Evolutionary conservation across 345 rosid genomes (phyloP).

Genomic region (Pelargonium nanum): DNA sequence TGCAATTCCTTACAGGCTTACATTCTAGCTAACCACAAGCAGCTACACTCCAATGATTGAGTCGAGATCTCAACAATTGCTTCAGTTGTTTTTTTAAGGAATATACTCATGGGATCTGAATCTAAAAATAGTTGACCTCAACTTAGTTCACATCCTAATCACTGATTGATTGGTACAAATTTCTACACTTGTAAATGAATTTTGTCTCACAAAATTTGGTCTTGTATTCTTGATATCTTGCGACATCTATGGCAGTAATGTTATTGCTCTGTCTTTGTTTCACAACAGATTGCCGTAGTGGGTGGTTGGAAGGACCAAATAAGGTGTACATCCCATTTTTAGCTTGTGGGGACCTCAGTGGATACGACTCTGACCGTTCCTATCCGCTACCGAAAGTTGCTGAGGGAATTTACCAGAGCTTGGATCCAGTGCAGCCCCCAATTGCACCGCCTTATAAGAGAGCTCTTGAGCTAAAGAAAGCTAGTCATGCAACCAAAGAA

Average conservation of each 20-base stretch:
- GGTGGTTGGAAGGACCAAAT: slow-evolving; percentile 83
- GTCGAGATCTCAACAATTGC: too few species aligned
- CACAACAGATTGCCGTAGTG: slow-evolving; percentile 74
- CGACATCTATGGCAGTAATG: background rate
- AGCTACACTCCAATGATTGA: too few species aligned
- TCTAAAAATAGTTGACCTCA: too few species aligned
- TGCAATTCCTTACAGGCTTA: too few species aligned
- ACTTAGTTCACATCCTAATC: too few species aligned
- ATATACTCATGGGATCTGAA: too few species aligned
- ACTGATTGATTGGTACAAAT: too few species aligned
- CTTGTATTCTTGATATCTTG: too few species aligned
- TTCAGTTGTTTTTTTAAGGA: too few species aligned
- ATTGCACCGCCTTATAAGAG: slow-evolving; percentile 86
- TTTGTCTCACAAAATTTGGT: too few species aligned
- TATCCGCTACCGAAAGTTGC: slow-evolving; percentile 76
- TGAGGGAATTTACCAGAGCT: slow-evolving; percentile 63
- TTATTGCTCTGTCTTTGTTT: background rate
- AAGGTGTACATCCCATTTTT: slow-evolving; percentile 86
- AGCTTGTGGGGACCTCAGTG: slow-evolving; percentile 83
- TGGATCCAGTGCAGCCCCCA: slow-evolving; percentile 90
- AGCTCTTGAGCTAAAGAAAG: slow-evolving; percentile 88
- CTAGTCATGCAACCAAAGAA: slow-evolving; percentile 45
- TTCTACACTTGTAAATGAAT: too few species aligned
- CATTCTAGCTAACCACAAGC: too few species aligned
- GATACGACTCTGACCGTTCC: slow-evolving; percentile 87